phyloP scores from a whole-genome alignment of 805 yeast species.

The Jamesozyma piceae region DNA sequence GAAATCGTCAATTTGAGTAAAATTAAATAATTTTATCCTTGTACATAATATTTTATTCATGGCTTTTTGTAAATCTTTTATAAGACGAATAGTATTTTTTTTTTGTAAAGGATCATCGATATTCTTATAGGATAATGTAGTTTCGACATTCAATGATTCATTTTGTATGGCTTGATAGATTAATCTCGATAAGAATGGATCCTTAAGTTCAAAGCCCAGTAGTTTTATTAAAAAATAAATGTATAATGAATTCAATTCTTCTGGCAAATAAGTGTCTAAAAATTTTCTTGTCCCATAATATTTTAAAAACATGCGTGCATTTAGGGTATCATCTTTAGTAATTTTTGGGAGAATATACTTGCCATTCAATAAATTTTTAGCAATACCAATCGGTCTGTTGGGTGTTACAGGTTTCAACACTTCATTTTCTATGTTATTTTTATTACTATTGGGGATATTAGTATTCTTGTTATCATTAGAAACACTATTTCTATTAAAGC shows the following conservation, averaged over 20 bases:
- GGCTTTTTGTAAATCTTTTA: constrained; percentile 50
- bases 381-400: constrained; percentile 14
- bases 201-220: constrained; percentile 47
- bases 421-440: no score
- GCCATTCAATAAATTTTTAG: constrained; percentile 20
- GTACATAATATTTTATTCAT: constrained; percentile 51
- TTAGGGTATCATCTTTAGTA: constrained; percentile 37
- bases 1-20: constrained; percentile 52
- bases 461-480: no score
- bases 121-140: constrained; percentile 6
- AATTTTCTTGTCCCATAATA: constrained; percentile 51
- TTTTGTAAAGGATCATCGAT: constrained; percentile 35
- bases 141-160: constrained; percentile 10
- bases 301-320: constrained; percentile 47
- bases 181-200: constrained; percentile 27
- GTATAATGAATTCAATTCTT: constrained; percentile 48
- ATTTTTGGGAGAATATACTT: constrained; percentile 31
- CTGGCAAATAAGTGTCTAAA: constrained; percentile 51
- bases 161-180: constrained; percentile 20
- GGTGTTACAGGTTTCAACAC: constrained; percentile 14
- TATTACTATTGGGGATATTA: no score
- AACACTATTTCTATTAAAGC: no score
- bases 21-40: constrained; percentile 45
- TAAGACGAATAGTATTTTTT: constrained; percentile 37
- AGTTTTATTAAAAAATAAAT: constrained; percentile 46